Conservation (phyloP, 179 eudicot species). For the Pouteria campechiana region DNA sequence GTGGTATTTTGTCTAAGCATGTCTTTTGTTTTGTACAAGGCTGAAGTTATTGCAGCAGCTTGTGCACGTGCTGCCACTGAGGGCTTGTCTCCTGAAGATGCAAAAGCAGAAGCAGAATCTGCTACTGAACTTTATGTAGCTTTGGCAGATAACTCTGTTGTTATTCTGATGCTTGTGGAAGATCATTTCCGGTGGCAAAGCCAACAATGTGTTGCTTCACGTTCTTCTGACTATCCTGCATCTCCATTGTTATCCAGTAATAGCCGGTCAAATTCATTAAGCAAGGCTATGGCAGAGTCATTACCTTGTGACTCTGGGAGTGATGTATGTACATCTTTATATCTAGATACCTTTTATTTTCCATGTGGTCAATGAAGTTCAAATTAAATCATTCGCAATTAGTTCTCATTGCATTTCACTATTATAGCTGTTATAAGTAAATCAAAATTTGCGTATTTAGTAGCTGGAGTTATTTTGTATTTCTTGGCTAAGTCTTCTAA, state of each 20-base stretch:
- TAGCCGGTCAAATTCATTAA: conserved; percentile 20
- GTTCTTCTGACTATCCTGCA: conserved; percentile 27
- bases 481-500: too few relatives aligned
- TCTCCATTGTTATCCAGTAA: conserved; percentile 34
- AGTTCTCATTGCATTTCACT: too few relatives aligned
- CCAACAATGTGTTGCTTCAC: conserved; percentile 45
- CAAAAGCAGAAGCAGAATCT: conserved; percentile 89
- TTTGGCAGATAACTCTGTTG: conserved; percentile 97
- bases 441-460: too few relatives aligned
- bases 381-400: too few relatives aligned
- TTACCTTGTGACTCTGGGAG: conserved; percentile 42
- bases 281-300: conserved; percentile 32
- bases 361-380: not conserved
- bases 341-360: too few relatives aligned
- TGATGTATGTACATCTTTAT: conserved; percentile 44
- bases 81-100: conserved; percentile 67
- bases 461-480: too few relatives aligned
- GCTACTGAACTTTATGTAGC: conserved; percentile 98
- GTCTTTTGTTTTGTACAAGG: conserved; percentile 39
- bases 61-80: conserved; percentile 97
- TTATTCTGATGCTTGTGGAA: conserved; percentile 94
- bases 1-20: conserved; percentile 2
- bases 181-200: conserved; percentile 93
- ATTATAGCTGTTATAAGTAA: too few relatives aligned
- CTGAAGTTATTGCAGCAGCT: conserved; percentile 99